These are phyloP conservation scores for Penicillium digitatum DNA, from an alignment of 2,329 filamentous ascomycete genomes.

Conservation along the genomic window DNA sequence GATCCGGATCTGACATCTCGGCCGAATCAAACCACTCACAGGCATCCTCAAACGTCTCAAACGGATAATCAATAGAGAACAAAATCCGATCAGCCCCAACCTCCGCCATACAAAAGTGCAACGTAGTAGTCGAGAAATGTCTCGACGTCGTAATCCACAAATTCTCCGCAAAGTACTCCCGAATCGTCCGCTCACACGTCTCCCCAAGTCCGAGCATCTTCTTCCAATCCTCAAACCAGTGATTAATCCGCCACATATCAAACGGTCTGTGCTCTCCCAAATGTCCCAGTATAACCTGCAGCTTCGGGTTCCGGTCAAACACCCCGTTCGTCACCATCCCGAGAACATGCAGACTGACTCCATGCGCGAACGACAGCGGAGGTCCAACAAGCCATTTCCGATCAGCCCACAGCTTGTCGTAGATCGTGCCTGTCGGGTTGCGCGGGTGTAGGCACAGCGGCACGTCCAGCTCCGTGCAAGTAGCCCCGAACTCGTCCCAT, in stretches of 20 bases:
- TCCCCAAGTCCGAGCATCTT: slow-evolving; percentile 35
- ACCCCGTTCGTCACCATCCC: slow-evolving; percentile 51
- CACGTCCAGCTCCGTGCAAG: slow-evolving; percentile 57
- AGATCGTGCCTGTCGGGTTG: slow-evolving; percentile 54
- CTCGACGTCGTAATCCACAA: slow-evolving; percentile 44
- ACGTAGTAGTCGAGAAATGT: slow-evolving; percentile 40
- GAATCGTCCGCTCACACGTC: slow-evolving; percentile 45
- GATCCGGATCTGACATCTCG: slow-evolving; percentile 38
- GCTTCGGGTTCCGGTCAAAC: slow-evolving; percentile 47
- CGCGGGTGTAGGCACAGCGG: slow-evolving; percentile 63
- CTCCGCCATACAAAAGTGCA: slow-evolving; percentile 41
- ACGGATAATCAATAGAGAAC: slow-evolving; percentile 44
- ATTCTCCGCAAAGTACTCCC: slow-evolving; percentile 43
- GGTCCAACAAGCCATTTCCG: slow-evolving; percentile 59
- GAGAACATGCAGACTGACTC: slow-evolving; percentile 56
- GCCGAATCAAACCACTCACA: slow-evolving; percentile 45
- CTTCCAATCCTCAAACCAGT: slow-evolving; percentile 42
- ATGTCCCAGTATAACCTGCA: slow-evolving; percentile 49
- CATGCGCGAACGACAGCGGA: slow-evolving; percentile 57
- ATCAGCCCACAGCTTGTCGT: slow-evolving; percentile 57
- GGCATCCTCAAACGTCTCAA: slow-evolving; percentile 40
- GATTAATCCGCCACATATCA: slow-evolving; percentile 48
- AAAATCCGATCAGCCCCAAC: slow-evolving; percentile 40
- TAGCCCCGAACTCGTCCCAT: slow-evolving; percentile 59
- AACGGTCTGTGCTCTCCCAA: slow-evolving; percentile 51